These are phyloP conservation scores for Porogramme epimiltina DNA, from an alignment of 1,284 basidiomycete species.

Conservation along the genomic window DNA sequence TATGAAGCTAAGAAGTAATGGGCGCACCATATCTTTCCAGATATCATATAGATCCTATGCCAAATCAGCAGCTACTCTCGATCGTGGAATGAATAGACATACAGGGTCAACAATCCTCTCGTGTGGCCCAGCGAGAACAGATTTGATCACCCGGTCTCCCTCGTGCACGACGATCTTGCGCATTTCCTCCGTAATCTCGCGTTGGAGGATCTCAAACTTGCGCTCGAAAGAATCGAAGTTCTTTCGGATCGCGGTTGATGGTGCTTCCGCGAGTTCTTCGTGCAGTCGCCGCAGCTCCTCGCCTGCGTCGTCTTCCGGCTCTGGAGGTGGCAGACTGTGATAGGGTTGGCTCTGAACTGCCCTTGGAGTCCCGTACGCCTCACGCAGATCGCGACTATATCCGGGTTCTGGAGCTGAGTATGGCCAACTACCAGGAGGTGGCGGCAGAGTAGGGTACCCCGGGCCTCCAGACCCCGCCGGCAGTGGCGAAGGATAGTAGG, in stretches of 20 bases:
- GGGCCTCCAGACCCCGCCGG: too few species aligned
- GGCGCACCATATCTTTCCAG: constrained; percentile 34
- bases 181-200: constrained; percentile 26
- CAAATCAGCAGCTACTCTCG: neutral
- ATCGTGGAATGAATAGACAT: neutral
- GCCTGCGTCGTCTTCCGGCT: too few species aligned
- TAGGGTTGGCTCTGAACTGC: too few species aligned
- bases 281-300: constrained; percentile 28
- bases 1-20: neutral
- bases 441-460: too few species aligned
- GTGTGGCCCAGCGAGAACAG: constrained; percentile 28
- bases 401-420: too few species aligned
- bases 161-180: constrained; percentile 23
- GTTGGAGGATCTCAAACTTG: constrained; percentile 32
- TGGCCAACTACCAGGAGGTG: too few species aligned
- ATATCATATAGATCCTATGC: constrained; percentile 21
- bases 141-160: constrained; percentile 28
- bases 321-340: too few species aligned
- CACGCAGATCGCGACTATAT: too few species aligned
- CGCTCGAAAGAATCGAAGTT: constrained; percentile 29
- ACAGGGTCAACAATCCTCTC: constrained; percentile 31
- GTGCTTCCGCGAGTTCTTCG: constrained; percentile 27
- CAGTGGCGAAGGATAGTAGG: too few species aligned
- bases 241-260: constrained; percentile 24
- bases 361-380: too few species aligned